phyloP scores from a whole-genome alignment of 176 grass and related monocot genomes.

The Avena sativa region DNA sequence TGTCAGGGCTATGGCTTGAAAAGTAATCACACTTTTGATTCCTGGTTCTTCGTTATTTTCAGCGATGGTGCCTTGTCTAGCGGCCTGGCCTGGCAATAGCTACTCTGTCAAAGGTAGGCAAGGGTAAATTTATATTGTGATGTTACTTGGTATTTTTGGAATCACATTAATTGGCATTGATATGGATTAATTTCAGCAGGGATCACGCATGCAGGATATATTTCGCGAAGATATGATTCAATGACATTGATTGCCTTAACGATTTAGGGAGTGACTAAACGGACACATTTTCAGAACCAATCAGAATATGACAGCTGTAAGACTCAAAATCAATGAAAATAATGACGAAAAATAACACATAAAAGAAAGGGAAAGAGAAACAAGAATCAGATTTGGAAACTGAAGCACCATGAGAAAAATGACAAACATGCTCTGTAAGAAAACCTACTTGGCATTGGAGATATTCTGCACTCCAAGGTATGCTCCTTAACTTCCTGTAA shows the following conservation, averaged over 20 bases:
- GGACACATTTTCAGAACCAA: too few species aligned
- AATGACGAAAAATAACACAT: too few species aligned
- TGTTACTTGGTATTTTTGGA: background rate
- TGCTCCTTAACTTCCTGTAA: too few species aligned
- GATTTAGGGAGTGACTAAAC: background rate
- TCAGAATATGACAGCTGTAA: too few species aligned
- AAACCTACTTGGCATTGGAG: too few species aligned
- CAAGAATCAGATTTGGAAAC: too few species aligned
- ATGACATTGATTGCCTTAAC: background rate
- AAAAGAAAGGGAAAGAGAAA: too few species aligned
- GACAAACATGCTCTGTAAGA: too few species aligned
- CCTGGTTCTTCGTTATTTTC: background rate
- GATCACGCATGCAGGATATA: background rate
- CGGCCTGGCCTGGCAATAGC: background rate
- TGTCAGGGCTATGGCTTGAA: background rate
- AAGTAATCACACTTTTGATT: background rate
- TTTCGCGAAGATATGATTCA: background rate
- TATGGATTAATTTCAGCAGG: background rate
- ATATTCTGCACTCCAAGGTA: too few species aligned
- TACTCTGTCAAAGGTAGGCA: background rate
- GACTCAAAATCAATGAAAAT: too few species aligned
- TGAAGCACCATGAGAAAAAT: too few species aligned
- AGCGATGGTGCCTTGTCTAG: background rate
- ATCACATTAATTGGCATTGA: conserved; percentile 6
- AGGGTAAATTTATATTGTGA: background rate